Evolutionary conservation across 2,329 filamentous ascomycete genomes (phyloP), one percentile per base, ranked within the genome.

Genomic region (Sarocladiaceae sp.): DNA sequence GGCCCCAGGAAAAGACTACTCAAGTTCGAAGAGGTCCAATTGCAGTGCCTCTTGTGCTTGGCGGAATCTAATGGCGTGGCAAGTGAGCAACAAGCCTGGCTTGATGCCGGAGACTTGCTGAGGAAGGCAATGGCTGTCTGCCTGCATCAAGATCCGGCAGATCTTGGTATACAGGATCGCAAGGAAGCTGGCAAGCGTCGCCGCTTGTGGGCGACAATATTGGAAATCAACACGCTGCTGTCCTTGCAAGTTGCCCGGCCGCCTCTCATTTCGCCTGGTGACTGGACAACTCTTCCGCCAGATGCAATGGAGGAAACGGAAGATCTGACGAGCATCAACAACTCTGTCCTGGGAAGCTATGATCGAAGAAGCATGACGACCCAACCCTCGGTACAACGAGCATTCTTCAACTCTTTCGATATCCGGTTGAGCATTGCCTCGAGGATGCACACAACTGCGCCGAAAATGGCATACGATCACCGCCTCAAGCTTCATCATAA

Each of bases 41-140:
- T 64, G 1, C 56, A 62, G 37, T 67, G 64, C 51, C 54, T 69
- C 1, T 29, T 66, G 1, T 42, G 61, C 3, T 23, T 67, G 6
- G 59, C 63, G 1, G 55, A 60, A 25, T 25, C 40, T 7, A 54
- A 63, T 28, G 53, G 57, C 2, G 53, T 56, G 25, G 55, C 54
- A 4, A 54, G 60, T 2, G 58, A 58, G 2, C 57, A 65, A 50
- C 50, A 62, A 0, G 50, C 58, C 1, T 70, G 66, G 66, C 60
- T 62, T 7, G 55, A 59, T 10, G 57, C 59, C n/a, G 67, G 67
- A 1, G 44, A 59, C 10, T 33, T 69, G 2, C 20, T 68, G 3
- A 53, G 67, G 17, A 58, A 55, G 6, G 65, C 67, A 3, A 64
- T 71, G 49, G 57, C 57, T 18, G 64, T 68, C 51, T 65, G 65